A percentile compares a stretch with the other conserved stretches of the same genome.
phyloP scores from a whole-genome alignment of 2,329 filamentous ascomycete species.

The Ophiostoma sp. region DNA sequence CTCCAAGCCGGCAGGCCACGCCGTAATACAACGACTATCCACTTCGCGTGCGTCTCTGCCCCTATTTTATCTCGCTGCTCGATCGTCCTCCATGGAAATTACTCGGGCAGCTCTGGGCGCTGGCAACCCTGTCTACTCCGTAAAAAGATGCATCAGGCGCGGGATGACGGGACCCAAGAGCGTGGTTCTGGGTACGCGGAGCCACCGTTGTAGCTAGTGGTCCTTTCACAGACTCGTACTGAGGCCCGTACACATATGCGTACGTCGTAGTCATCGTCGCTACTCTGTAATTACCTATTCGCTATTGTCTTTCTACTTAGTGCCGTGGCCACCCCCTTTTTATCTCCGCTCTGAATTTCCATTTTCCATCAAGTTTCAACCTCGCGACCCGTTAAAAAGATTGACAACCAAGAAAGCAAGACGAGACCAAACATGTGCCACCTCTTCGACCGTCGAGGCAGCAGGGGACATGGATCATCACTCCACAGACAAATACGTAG shows the following conservation, averaged over 20 bases:
- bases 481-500: too few species aligned
- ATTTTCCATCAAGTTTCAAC: not conserved
- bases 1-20: too few species aligned
- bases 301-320: not conserved
- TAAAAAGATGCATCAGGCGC: conserved; percentile 8
- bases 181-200: conserved; percentile 21
- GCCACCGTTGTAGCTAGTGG: not conserved
- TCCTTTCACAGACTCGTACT: too few species aligned
- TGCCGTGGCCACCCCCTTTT: conserved; percentile 5
- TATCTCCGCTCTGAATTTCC: not conserved
- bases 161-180: conserved; percentile 21
- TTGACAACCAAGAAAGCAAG: too few species aligned
- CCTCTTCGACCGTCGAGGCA: too few species aligned
- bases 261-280: too few species aligned
- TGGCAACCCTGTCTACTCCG: not conserved
- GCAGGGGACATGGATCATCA: too few species aligned
- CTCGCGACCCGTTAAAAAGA: not conserved
- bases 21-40: not conserved
- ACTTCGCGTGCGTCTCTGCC: not conserved
- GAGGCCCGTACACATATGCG: too few species aligned
- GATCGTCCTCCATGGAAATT: conserved; percentile 9
- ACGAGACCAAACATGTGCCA: too few species aligned
- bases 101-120: not conserved
- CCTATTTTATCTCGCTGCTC: not conserved
- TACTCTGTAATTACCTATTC: not conserved